Percentiles rank a stretch among this genome's conserved stretches.
These are phyloP conservation scores for Alloteropsis semialata DNA, from an alignment of 176 grass and related monocot species.

Conservation along the genomic window DNA sequence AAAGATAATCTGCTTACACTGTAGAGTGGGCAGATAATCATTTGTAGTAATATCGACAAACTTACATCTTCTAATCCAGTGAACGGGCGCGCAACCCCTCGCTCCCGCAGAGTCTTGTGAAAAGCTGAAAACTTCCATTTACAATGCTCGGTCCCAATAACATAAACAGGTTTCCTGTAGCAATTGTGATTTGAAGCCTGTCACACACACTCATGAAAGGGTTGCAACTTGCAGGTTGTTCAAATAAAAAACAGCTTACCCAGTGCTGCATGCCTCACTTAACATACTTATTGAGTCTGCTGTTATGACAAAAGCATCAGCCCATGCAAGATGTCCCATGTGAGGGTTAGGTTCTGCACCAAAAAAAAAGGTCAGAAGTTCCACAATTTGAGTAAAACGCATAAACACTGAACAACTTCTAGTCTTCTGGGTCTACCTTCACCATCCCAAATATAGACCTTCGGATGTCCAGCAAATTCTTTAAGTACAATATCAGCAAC, in stretches of 20 bases:
- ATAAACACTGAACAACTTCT: constrained; percentile 13
- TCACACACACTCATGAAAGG: constrained; percentile 3
- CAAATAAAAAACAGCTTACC: constrained; percentile 42
- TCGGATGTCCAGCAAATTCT: constrained; percentile 70
- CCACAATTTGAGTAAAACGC: constrained; percentile 3
- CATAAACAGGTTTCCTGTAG: constrained; percentile 90
- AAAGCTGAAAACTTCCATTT: constrained; percentile 93
- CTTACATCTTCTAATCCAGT: constrained; percentile 96
- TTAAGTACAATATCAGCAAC: constrained; percentile 60
- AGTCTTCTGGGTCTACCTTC: constrained; percentile 56
- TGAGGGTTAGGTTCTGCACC: constrained; percentile 77
- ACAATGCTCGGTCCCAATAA: constrained; percentile 79
- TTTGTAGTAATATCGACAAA: background rate
- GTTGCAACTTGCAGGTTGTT: background rate
- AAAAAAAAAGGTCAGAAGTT: constrained; percentile 18
- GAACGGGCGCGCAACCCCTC: constrained; percentile 70
- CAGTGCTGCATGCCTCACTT: constrained; percentile 94
- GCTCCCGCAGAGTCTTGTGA: constrained; percentile 73
- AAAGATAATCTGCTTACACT: constrained; percentile 14
- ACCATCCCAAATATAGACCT: constrained; percentile 80
- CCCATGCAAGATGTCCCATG: constrained; percentile 95
- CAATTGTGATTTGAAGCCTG: constrained; percentile 31
- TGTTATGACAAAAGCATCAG: constrained; percentile 92
- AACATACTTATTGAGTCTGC: constrained; percentile 89
- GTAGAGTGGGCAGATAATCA: background rate